These are phyloP conservation scores for Nothopassalora personata DNA, from an alignment of 2,329 filamentous ascomycete species.

Conservation along the genomic window DNA sequence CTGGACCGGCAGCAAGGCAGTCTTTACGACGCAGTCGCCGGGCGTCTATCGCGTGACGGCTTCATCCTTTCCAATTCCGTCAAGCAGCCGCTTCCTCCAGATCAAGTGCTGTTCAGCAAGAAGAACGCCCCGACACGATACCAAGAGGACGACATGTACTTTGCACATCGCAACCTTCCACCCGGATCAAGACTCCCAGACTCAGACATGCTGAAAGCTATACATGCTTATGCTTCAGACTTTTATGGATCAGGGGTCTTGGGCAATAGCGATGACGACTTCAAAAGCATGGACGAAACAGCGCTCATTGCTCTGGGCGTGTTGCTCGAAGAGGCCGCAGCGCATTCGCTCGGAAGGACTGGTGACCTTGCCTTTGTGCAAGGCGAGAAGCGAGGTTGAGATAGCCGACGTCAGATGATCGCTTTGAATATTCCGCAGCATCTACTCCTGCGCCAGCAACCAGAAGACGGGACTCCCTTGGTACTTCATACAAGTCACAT, in stretches of 20 bases:
- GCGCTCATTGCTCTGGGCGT: slow-evolving; percentile 71
- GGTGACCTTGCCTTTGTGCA: slow-evolving; percentile 71
- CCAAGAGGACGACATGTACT: slow-evolving; percentile 67
- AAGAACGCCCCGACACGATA: slow-evolving; percentile 61
- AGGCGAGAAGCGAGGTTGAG: not conserved
- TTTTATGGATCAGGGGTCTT: slow-evolving; percentile 51
- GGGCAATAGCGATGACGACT: slow-evolving; percentile 33
- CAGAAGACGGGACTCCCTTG: not conserved
- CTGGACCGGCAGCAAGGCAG: slow-evolving; percentile 34
- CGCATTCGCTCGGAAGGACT: slow-evolving; percentile 55
- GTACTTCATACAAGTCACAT: not conserved
- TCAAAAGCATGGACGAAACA: slow-evolving; percentile 69
- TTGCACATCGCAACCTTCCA: slow-evolving; percentile 55
- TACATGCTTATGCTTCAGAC: slow-evolving; percentile 63
- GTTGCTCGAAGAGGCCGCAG: slow-evolving; percentile 64
- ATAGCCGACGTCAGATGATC: too few relatives aligned
- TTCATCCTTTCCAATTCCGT: slow-evolving; percentile 37
- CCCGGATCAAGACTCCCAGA: slow-evolving; percentile 53
- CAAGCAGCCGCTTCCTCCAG: slow-evolving; percentile 51
- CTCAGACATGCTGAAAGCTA: slow-evolving; percentile 62
- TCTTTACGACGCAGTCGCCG: slow-evolving; percentile 68
- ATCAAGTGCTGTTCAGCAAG: slow-evolving; percentile 65
- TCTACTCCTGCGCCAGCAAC: not conserved
- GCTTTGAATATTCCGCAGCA: not conserved
- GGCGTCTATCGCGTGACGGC: slow-evolving; percentile 44